Base-by-base conservation (phyloP, 306 rosid species). In the Hippophae rhamnoides region DNA sequence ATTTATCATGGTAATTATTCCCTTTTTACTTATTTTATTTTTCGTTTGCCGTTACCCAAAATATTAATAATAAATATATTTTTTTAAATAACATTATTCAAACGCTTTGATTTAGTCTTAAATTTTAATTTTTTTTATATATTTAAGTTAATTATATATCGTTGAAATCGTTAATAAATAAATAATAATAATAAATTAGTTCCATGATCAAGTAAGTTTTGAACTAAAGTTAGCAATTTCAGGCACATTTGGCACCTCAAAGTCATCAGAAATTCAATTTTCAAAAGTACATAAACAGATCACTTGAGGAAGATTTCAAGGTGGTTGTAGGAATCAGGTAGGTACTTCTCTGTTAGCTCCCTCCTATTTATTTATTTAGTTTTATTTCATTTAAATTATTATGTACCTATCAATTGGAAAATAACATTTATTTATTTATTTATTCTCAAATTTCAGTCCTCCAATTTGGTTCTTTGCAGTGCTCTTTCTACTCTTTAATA, bases 241-340 rank as follows among this genome's bases (percentile, higher is more conserved):
- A 92, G 98, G 96, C 98, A 64, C 98, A 92, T 76, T 78, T 92
- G 84, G 80, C 86, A 13, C 96, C 96, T 40, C 95, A 81, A 67
- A 81, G 82, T 73, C 95, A 83, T 58, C 70, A 68, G 11, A 77
- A 73, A 12, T 92, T 92, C 47, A 71, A 87, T 70, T 92, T 92
- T 58, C 85, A 84, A 41, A 81, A 87, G 70, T 92, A 92, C 43
- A 92, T 92, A 6, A 79, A 83, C 44, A 73, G 96, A 58, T 79
- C 95, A 8, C 71, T 92, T 18, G 98, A 92, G 46, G 96, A 92
- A 66, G 98, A 92, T 57, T 92, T 92, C 78, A 87, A 81, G 53
- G 89, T 92, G 0, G 98, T 92, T 0, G 98, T 92, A 38, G 98
- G 84, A 62, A 87, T 92, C 70, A 87, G 98, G 97, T 87, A 9